These are phyloP conservation scores for Neurospora sp. DNA, from an alignment of 495 filamentous ascomycete genomes.

Conservation along the genomic window DNA sequence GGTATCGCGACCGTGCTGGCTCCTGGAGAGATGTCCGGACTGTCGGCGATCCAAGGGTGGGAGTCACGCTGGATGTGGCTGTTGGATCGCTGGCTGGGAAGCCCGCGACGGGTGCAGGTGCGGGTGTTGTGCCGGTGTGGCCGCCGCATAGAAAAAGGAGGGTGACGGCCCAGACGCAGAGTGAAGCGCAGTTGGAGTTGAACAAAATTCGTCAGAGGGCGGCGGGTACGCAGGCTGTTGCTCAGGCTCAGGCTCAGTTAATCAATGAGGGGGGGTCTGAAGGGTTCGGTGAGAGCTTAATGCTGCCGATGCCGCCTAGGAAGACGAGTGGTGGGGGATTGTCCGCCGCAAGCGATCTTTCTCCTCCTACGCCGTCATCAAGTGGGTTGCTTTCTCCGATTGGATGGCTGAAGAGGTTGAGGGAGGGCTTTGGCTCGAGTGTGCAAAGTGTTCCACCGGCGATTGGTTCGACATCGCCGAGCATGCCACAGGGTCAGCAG, in stretches of 20 bases:
- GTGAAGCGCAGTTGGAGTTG: conserved; percentile 29
- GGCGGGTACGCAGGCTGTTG: conserved; percentile 6
- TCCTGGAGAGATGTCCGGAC: conserved; percentile 33
- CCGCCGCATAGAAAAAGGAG: conserved; percentile 16
- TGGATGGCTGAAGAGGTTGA: not conserved
- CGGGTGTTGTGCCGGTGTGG: not conserved
- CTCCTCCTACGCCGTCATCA: not conserved
- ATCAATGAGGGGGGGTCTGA: not conserved
- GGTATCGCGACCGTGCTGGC: conserved; percentile 39
- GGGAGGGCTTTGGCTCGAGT: not conserved
- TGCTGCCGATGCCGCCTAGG: conserved; percentile 7
- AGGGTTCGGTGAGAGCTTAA: not conserved
- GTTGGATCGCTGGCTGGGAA: conserved; percentile 18
- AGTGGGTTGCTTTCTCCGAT: not conserved
- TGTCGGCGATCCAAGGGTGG: conserved; percentile 38
- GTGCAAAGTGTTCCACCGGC: not conserved
- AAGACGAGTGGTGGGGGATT: conserved; percentile 1
- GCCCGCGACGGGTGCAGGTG: not conserved
- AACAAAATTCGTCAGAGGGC: conserved; percentile 26
- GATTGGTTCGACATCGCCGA: conserved; percentile 1
- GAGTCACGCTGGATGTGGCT: conserved; percentile 31
- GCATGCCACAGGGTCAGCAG: not conserved
- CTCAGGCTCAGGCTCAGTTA: not conserved
- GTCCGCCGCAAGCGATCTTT: not conserved
- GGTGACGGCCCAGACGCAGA: conserved; percentile 24